Evolutionary conservation across 306 rosid species (phyloP).

Genomic region (Citrullus amarus): DNA sequence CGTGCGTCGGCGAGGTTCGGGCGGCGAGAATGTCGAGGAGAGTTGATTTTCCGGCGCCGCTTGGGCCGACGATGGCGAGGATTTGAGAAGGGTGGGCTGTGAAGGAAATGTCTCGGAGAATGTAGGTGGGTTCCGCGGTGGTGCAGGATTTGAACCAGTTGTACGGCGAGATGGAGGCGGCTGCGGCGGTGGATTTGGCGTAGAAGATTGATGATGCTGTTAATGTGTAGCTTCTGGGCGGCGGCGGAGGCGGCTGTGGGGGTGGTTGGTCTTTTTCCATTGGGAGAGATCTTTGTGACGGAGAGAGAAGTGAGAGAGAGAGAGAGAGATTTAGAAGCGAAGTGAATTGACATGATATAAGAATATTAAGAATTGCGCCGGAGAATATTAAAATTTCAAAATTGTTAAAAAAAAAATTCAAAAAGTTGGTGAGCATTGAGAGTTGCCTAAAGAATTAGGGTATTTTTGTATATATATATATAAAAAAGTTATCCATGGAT

Average conservation of each 20-base stretch:
- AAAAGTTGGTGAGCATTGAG: too few relatives aligned
- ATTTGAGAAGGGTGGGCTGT: slow-evolving; percentile 63
- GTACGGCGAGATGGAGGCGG: slow-evolving; percentile 20
- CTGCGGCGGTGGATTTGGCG: slow-evolving; percentile 34
- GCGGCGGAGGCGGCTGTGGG: neutral
- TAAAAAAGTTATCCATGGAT: neutral
- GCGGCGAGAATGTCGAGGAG: slow-evolving; percentile 84
- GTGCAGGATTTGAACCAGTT: slow-evolving; percentile 42
- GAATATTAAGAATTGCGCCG: too few relatives aligned
- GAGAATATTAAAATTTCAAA: too few relatives aligned
- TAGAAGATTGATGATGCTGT: slow-evolving; percentile 67
- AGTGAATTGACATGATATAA: neutral
- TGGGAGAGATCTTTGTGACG: slow-evolving; percentile 2
- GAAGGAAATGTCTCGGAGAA: slow-evolving; percentile 58
- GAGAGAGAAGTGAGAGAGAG: neutral
- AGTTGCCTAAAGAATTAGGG: neutral
- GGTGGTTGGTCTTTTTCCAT: slow-evolving; percentile 37
- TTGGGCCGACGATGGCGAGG: slow-evolving; percentile 84
- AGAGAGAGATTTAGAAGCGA: neutral
- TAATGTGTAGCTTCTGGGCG: slow-evolving; percentile 38
- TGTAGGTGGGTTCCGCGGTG: slow-evolving; percentile 35
- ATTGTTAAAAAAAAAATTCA: too few relatives aligned
- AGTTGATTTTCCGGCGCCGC: slow-evolving; percentile 93
- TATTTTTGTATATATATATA: neutral
- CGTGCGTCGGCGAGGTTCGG: slow-evolving; percentile 47